Conservation (phyloP, 306 rosid species). For the Senna siamea region DNA sequence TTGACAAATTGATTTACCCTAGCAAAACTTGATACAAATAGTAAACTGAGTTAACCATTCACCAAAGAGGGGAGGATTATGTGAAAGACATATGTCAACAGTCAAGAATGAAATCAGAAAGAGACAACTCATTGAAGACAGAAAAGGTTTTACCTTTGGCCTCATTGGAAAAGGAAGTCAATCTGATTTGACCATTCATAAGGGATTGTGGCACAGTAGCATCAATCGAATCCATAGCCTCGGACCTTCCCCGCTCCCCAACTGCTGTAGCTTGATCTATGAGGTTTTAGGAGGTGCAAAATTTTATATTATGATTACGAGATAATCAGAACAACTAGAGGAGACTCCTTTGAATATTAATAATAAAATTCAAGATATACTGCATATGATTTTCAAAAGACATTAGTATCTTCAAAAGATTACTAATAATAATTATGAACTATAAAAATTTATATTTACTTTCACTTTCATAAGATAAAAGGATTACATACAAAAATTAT, state of each 20-base stretch:
- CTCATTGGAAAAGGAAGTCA: conserved; percentile 38
- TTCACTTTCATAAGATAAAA: conserved; percentile 17
- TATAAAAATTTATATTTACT: not conserved
- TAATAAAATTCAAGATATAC: conserved; percentile 15
- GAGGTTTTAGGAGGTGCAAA: conserved; percentile 61
- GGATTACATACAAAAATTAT: conserved; percentile 16
- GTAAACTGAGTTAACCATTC: not conserved
- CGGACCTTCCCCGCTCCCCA: conserved; percentile 61
- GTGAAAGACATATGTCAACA: not conserved
- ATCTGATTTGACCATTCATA: conserved; percentile 50
- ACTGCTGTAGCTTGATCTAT: conserved; percentile 55
- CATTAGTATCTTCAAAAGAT: conserved; percentile 12
- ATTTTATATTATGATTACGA: conserved; percentile 29
- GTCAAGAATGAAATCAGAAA: not conserved
- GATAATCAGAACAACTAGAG: conserved; percentile 30
- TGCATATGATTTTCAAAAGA: conserved; percentile 31
- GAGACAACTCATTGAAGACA: conserved; percentile 10
- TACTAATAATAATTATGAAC: too few relatives aligned
- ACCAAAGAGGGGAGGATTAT: not conserved
- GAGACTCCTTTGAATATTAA: conserved; percentile 29
- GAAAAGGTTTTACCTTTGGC: conserved; percentile 53
- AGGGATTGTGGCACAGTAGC: conserved; percentile 48
- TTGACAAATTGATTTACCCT: conserved; percentile 9
- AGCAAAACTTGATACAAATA: conserved; percentile 18
- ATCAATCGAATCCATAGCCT: conserved; percentile 47